Percentiles rank a stretch among this genome's conserved stretches.
These are phyloP conservation scores for Arthrocladium fulminans DNA, from an alignment of 2,329 filamentous ascomycete genomes.

Conservation along the genomic window DNA sequence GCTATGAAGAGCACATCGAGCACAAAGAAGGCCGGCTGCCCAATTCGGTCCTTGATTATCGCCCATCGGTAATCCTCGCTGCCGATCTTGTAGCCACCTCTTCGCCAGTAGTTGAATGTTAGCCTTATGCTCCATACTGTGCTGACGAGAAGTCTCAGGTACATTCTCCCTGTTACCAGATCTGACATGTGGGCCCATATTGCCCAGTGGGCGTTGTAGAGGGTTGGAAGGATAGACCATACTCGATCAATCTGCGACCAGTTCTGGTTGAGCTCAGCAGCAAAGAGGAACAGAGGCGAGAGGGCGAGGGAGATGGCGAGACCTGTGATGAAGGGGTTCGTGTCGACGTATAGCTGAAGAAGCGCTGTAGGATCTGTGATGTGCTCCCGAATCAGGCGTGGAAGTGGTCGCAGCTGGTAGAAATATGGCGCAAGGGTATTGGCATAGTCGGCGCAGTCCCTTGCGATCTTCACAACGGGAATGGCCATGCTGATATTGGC, in stretches of 20 bases:
- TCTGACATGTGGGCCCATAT: slow-evolving; percentile 72
- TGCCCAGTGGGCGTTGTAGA: slow-evolving; percentile 78
- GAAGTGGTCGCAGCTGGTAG: slow-evolving; percentile 60
- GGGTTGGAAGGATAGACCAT: slow-evolving; percentile 81
- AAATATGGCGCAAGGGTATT: slow-evolving; percentile 68
- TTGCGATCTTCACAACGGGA: slow-evolving; percentile 59
- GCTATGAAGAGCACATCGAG: slow-evolving; percentile 90
- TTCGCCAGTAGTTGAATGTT: slow-evolving; percentile 95
- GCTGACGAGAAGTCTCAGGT: slow-evolving; percentile 62
- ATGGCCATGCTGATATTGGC: slow-evolving; percentile 50
- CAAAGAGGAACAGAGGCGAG: slow-evolving; percentile 61
- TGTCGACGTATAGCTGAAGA: slow-evolving; percentile 64
- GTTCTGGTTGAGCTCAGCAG: slow-evolving; percentile 80
- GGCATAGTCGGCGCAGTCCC: slow-evolving; percentile 67
- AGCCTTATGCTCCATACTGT: slow-evolving; percentile 78
- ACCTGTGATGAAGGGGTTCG: slow-evolving; percentile 74
- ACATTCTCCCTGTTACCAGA: slow-evolving; percentile 59
- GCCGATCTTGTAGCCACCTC: slow-evolving; percentile 79
- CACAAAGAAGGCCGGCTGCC: slow-evolving; percentile 61
- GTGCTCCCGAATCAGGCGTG: slow-evolving; percentile 53
- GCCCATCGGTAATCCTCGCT: slow-evolving; percentile 94
- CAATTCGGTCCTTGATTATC: slow-evolving; percentile 59
- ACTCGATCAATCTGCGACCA: slow-evolving; percentile 93
- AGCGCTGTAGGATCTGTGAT: slow-evolving; percentile 54
- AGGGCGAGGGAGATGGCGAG: slow-evolving; percentile 63